These are phyloP conservation scores for Udeniomyces megalosporus DNA, from an alignment of 768 basidiomycete species.

Conservation along the genomic window DNA sequence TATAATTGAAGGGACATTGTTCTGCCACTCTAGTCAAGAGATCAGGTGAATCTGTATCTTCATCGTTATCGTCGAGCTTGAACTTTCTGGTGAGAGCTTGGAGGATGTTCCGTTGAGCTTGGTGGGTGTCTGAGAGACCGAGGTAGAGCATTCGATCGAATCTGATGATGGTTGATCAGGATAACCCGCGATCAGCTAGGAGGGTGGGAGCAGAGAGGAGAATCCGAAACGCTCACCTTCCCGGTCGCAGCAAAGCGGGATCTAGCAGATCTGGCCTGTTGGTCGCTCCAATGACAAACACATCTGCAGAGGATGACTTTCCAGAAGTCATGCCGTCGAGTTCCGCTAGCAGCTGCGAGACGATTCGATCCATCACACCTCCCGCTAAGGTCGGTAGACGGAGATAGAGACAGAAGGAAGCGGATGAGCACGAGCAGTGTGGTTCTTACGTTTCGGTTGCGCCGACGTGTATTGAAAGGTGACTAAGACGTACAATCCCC, in stretches of 20 bases:
- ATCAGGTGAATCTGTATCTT: slow-evolving; percentile 25
- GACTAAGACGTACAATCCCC: slow-evolving; percentile 44
- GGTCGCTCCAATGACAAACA: slow-evolving; percentile 91
- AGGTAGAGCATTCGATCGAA: slow-evolving; percentile 96
- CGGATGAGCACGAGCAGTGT: no score
- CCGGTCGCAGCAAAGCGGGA: slow-evolving; percentile 72
- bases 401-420: no score
- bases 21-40: slow-evolving; percentile 45
- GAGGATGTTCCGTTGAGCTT: slow-evolving; percentile 69
- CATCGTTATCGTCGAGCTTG: slow-evolving; percentile 50
- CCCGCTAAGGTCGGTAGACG: slow-evolving; percentile 35
- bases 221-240: slow-evolving; percentile 40
- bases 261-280: slow-evolving; percentile 87
- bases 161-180: slow-evolving; percentile 32
- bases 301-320: slow-evolving; percentile 40
- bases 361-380: slow-evolving; percentile 95
- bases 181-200: neutral
- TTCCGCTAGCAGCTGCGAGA: slow-evolving; percentile 84
- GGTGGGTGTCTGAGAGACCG: slow-evolving; percentile 73
- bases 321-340: slow-evolving; percentile 72
- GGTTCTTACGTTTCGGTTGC: no score
- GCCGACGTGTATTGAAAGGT: no score
- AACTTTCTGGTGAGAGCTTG: slow-evolving; percentile 87
- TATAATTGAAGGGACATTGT: slow-evolving; percentile 77
- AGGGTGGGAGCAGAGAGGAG: neutral